Evolutionary conservation across 345 rosid genomes (phyloP).

Genomic region (Triadica sebifera): DNA sequence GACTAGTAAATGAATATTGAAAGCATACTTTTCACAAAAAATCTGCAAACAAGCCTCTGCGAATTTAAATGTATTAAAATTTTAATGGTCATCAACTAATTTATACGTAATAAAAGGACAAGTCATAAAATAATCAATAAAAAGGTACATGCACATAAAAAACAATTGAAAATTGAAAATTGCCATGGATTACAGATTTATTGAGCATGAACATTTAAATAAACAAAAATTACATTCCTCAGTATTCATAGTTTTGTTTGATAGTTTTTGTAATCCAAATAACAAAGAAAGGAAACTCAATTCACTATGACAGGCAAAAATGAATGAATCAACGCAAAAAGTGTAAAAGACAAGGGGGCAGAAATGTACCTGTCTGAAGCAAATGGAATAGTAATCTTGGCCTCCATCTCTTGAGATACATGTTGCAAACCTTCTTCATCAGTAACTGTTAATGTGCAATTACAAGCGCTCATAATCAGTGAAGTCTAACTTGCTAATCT

Average conservation of each 20-base stretch:
- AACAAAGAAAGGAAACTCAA: background rate
- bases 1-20: background rate
- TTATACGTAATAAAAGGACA: background rate
- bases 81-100: background rate
- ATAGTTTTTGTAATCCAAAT: background rate
- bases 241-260: background rate
- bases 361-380: conserved; percentile 45
- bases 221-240: background rate
- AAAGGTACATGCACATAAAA: background rate
- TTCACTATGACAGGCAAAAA: background rate
- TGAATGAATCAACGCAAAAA: background rate
- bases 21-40: background rate
- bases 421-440: conserved; percentile 87
- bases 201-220: background rate
- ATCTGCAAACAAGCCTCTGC: background rate
- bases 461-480: conserved; percentile 64
- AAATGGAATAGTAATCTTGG: conserved; percentile 63
- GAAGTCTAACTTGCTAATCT: conserved; percentile 42
- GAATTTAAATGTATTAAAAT: background rate
- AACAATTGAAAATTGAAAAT: background rate
- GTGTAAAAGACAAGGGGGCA: background rate
- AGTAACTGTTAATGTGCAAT: conserved; percentile 47
- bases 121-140: background rate
- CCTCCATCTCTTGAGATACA: conserved; percentile 81
- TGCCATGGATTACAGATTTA: background rate